Percentiles rank a stretch among this genome's conserved stretches.
phyloP scores from a whole-genome alignment of 257 asterid species.

The Gardenia jasminoides region DNA sequence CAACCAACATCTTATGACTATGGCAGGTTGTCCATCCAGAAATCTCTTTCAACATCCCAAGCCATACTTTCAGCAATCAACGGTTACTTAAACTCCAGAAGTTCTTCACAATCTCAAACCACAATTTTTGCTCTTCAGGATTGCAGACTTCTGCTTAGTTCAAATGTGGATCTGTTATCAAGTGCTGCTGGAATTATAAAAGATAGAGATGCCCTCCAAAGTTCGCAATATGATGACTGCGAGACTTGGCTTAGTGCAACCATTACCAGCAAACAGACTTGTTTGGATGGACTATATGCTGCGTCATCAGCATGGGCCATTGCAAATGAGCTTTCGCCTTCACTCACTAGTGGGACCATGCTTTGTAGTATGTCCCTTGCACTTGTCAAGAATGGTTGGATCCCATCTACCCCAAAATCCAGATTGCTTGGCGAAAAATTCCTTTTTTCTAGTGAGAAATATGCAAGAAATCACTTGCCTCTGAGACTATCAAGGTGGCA shows the following conservation, averaged over 20 bases:
- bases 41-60: conserved; percentile 21
- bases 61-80: conserved; percentile 6
- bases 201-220: conserved; percentile 10
- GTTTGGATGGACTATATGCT: conserved; percentile 26
- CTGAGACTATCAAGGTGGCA: neutral
- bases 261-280: conserved; percentile 31
- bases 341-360: conserved; percentile 22
- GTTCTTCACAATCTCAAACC: neutral
- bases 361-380: conserved; percentile 35
- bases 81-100: neutral
- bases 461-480: neutral
- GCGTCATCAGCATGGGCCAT: conserved; percentile 12
- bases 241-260: conserved; percentile 31
- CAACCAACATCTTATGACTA: conserved; percentile 23
- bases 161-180: conserved; percentile 18
- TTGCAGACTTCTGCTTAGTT: conserved; percentile 26
- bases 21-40: conserved; percentile 21
- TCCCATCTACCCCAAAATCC: neutral
- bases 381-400: conserved; percentile 31
- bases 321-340: conserved; percentile 11
- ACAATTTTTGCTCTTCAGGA: conserved; percentile 28
- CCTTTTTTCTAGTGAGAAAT: neutral
- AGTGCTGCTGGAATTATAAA: neutral
- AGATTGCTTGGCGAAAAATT: conserved; percentile 6
- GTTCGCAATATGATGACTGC: conserved; percentile 6